phyloP scores from a whole-genome alignment of 768 basidiomycete genomes.

The Coprinopsis strossmayeri region DNA sequence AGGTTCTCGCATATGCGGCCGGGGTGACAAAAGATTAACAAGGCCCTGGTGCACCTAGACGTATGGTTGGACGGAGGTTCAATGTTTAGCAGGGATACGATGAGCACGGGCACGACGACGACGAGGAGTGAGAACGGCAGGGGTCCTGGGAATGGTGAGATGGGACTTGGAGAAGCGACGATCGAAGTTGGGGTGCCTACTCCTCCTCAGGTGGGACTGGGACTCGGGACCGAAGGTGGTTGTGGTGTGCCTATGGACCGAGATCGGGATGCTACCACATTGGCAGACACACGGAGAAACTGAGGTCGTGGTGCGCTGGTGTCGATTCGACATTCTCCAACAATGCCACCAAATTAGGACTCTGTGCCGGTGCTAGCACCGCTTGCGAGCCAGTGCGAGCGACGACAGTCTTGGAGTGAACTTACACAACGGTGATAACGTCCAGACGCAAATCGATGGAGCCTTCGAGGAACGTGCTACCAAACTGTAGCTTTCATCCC shows the following conservation, averaged over 20 bases:
- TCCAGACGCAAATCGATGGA: background rate
- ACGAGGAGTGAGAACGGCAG: slow-evolving; percentile 11
- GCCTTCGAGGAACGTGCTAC: slow-evolving; percentile 1
- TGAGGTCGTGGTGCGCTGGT: background rate
- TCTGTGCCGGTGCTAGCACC: background rate
- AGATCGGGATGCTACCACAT: slow-evolving; percentile 9
- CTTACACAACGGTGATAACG: too few species aligned
- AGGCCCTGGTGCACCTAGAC: too few species aligned
- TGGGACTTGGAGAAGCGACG: slow-evolving; percentile 6
- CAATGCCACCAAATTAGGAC: slow-evolving; percentile 2
- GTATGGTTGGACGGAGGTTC: background rate
- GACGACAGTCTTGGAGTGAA: background rate
- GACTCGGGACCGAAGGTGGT: background rate
- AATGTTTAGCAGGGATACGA: slow-evolving; percentile 1
- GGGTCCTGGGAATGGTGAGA: background rate
- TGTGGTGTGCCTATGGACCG: background rate
- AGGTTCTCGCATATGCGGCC: background rate
- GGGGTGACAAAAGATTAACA: background rate
- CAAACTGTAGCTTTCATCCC: too few species aligned
- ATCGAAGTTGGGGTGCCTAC: slow-evolving; percentile 7
- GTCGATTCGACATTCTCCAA: slow-evolving; percentile 3
- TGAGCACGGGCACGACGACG: slow-evolving; percentile 5
- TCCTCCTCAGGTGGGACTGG: background rate
- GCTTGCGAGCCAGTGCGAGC: background rate
- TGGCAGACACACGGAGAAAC: background rate